A percentile compares a stretch with the other conserved stretches of the same genome.
Evolutionary conservation across 148 eudicot genomes (phyloP).

Genomic region (Spergularia bocconei): DNA sequence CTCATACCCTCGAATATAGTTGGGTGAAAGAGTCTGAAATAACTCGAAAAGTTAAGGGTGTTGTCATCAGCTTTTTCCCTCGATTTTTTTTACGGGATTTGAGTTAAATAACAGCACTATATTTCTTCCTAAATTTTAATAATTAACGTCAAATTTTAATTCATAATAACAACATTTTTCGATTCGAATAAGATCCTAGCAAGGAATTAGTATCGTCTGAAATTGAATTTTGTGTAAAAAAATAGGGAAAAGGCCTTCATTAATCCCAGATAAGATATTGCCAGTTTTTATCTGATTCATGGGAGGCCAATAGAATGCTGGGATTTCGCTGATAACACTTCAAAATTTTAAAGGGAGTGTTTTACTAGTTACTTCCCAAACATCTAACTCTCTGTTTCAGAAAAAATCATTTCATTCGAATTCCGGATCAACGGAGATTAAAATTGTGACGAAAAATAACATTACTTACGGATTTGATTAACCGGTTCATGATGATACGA

Average conservation of each 20-base stretch:
- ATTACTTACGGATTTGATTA: too few relatives aligned
- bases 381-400: not conserved
- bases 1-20: constrained; percentile 17
- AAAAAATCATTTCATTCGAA: too few relatives aligned
- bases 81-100: constrained; percentile 30
- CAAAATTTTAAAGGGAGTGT: not conserved
- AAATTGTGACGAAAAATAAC: too few relatives aligned
- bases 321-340: constrained; percentile 1
- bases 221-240: too few relatives aligned
- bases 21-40: constrained; percentile 41
- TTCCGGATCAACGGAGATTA: too few relatives aligned
- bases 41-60: constrained; percentile 48
- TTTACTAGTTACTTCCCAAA: constrained; percentile 6
- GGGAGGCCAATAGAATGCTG: not conserved
- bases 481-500: too few relatives aligned
- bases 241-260: not conserved
- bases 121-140: constrained; percentile 5
- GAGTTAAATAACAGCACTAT: constrained; percentile 73
- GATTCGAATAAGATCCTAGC: too few relatives aligned
- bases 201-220: not conserved
- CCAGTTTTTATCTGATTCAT: not conserved
- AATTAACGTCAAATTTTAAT: too few relatives aligned
- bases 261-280: not conserved
- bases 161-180: too few relatives aligned
- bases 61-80: constrained; percentile 80